Evolutionary conservation across 1,284 basidiomycete genomes (phyloP).

Genomic region (Leccinum solheimii): DNA sequence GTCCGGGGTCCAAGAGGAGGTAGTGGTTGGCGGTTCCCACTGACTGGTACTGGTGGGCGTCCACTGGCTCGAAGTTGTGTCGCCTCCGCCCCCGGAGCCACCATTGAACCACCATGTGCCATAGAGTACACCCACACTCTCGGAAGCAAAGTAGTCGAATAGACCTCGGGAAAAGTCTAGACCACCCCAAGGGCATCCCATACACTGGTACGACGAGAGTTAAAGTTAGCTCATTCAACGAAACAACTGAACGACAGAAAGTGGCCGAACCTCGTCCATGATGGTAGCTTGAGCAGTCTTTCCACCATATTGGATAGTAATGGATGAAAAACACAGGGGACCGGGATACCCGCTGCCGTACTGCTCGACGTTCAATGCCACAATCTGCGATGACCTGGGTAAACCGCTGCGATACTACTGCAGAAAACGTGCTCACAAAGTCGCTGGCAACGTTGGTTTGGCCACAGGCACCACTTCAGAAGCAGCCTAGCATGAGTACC

Average conservation of each 20-base stretch:
- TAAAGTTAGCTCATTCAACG: slow-evolving; percentile 5
- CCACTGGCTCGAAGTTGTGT: slow-evolving; percentile 28
- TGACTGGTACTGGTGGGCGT: slow-evolving; percentile 16
- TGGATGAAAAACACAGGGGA: slow-evolving; percentile 59
- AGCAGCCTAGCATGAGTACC: slow-evolving; percentile 7
- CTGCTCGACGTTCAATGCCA: slow-evolving; percentile 47
- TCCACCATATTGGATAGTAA: slow-evolving; percentile 67
- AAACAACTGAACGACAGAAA: slow-evolving; percentile 5
- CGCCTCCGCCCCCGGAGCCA: slow-evolving; percentile 27
- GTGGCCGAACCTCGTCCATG: slow-evolving; percentile 57
- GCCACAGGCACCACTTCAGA: slow-evolving; percentile 57
- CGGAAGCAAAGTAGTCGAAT: slow-evolving; percentile 61
- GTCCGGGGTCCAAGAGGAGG: slow-evolving; percentile 13
- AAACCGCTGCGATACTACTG: slow-evolving; percentile 6
- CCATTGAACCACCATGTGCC: slow-evolving; percentile 58
- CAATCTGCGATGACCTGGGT: slow-evolving; percentile 39
- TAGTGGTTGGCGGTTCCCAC: slow-evolving; percentile 28
- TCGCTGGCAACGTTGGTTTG: slow-evolving; percentile 43
- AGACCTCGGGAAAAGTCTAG: slow-evolving; percentile 80
- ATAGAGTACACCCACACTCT: slow-evolving; percentile 51
- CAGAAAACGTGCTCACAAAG: slow-evolving; percentile 45
- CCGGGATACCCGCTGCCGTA: slow-evolving; percentile 59
- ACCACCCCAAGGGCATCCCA: slow-evolving; percentile 67
- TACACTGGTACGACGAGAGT: slow-evolving; percentile 48
- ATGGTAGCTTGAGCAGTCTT: slow-evolving; percentile 63